These are phyloP conservation scores for Lophiostoma macrostomum DNA, from an alignment of 495 filamentous ascomycete species.

Conservation along the genomic window DNA sequence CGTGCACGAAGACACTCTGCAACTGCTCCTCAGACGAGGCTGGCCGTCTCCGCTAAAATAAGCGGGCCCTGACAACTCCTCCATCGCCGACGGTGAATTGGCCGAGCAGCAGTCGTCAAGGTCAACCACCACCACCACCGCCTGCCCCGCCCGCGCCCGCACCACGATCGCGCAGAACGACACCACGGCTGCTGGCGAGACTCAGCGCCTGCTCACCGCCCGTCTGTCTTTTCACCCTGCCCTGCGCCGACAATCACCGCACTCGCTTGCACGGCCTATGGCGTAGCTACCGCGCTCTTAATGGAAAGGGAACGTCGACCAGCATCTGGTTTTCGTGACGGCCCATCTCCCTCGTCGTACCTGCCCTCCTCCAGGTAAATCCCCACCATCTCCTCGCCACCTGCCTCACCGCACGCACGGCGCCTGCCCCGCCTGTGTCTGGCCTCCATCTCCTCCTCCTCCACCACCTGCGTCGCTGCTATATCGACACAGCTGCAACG, in stretches of 20 bases:
- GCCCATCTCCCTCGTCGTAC: conserved; percentile 18
- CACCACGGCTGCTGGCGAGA: background rate
- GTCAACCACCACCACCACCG: background rate
- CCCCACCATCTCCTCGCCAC: conserved; percentile 30
- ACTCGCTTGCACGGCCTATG: conserved; percentile 34
- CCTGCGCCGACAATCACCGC: conserved; percentile 5
- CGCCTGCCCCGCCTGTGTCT: background rate
- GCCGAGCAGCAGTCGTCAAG: no score
- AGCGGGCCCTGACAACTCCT: conserved; percentile 16
- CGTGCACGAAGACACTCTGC: no score
- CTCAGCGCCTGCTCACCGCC: background rate
- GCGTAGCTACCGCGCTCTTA: conserved; percentile 29
- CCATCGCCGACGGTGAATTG: no score
- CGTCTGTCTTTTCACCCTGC: background rate
- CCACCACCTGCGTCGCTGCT: conserved; percentile 12
- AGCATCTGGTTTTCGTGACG: conserved; percentile 29
- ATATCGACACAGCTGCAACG: conserved; percentile 33
- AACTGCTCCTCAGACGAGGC: no score
- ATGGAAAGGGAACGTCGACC: conserved; percentile 35
- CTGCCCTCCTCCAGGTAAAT: conserved; percentile 26
- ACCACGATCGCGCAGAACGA: background rate
- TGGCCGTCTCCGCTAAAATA: no score
- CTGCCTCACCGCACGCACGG: background rate
- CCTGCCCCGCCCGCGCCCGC: background rate
- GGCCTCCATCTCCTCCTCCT: background rate